A percentile compares a stretch with the other conserved stretches of the same genome.
These are phyloP conservation scores for Hyphodiscus sp. DNA, from an alignment of 2,329 filamentous ascomycete species.

Conservation along the genomic window DNA sequence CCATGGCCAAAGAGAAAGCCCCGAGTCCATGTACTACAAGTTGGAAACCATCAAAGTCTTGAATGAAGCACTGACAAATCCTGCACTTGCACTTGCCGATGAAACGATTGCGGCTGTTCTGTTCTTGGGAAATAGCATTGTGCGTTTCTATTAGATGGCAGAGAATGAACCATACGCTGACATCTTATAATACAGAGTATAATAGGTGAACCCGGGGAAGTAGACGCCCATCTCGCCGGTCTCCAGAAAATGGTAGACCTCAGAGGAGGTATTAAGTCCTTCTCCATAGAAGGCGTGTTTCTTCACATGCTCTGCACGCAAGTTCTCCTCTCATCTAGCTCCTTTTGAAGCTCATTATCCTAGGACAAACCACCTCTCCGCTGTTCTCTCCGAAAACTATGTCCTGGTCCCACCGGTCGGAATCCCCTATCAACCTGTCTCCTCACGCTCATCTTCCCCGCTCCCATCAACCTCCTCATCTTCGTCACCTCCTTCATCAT, in stretches of 20 bases:
- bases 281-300: constrained; percentile 10
- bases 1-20: background rate
- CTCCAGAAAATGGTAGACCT: constrained; percentile 12
- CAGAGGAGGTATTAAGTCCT: constrained; percentile 9
- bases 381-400: constrained; percentile 11
- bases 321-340: background rate
- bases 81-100: constrained; percentile 4
- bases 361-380: constrained; percentile 16
- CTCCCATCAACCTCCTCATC: background rate
- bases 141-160: background rate
- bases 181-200: constrained; percentile 3
- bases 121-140: constrained; percentile 12
- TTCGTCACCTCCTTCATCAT: background rate
- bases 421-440: background rate
- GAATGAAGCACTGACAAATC: constrained; percentile 7
- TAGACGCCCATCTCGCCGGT: constrained; percentile 13
- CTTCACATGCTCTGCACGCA: constrained; percentile 20
- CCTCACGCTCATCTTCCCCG: background rate
- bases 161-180: too few species aligned
- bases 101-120: constrained; percentile 14
- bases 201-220: constrained; percentile 11
- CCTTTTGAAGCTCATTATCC: background rate
- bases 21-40: constrained; percentile 14
- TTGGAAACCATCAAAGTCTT: constrained; percentile 10
- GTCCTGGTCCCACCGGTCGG: constrained; percentile 1